Base-by-base conservation (phyloP, 768 basidiomycete species). In the Hemileccinum rubropunctum region DNA sequence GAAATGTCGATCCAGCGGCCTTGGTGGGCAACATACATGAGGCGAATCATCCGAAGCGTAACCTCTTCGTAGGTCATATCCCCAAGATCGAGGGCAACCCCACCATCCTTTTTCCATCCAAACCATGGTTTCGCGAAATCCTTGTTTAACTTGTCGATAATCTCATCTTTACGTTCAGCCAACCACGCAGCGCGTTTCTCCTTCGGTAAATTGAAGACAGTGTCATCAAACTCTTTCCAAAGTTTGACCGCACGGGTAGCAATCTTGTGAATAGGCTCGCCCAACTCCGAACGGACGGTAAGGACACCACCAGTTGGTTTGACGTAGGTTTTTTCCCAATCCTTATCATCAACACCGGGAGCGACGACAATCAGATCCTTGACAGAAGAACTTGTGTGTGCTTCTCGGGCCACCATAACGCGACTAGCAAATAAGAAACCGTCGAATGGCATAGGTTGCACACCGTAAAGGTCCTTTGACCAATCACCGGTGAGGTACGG, bases 61-160 rank as follows among this genome's bases (percentile, higher is more conserved):
- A 89, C 86, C 67, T 98, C 97, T 73, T 98, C 94, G 70, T 99
- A 99, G 12, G 95, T 98, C 97, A 99, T 98, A 61, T 97, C 92
- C 23, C 85, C 81, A 43, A 99, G 76, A 66, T 95, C 92, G 48
- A 83, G 82, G 33, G 89, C 91, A 56, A 91, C 81, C 17, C 70
- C 77, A 0, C 84, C 93, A 67, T 91, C 89, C 72, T 94, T 94
- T 85, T 97, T 98, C 82, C 86, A 86, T 15, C 90, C 92, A 65
- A 99, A 99, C 94, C 93, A 93, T 0, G 88, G 88, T 79, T 98
- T 99, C 47, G 88, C 81, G 70, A 98, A 98, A 73, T 98, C 91
- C 63, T 78, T 84, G 79, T 99, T 98, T 51, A 99, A 76, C 66
- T 94, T 93, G 39, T 73, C 79, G 61, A 99, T 95, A 39, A 98